A percentile compares a stretch with the other conserved stretches of the same genome.
phyloP scores from a whole-genome alignment of 495 filamentous ascomycete genomes.

The Trypethelium eluteriae region DNA sequence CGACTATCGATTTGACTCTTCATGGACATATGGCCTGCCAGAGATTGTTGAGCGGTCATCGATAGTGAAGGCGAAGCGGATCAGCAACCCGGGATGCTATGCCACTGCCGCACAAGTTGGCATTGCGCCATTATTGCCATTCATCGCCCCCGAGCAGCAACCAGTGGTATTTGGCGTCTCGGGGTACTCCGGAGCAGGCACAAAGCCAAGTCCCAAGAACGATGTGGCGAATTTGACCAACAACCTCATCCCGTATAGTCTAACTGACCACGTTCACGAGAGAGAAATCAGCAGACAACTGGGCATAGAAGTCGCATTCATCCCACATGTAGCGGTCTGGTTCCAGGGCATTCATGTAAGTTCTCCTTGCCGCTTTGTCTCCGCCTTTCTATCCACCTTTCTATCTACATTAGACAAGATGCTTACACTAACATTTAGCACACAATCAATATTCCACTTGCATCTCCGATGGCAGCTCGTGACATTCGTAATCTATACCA shows the following conservation, averaged over 20 bases:
- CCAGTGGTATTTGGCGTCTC: constrained; percentile 90
- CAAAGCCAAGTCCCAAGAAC: constrained; percentile 93
- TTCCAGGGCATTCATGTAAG: constrained; percentile 79
- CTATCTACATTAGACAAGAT: constrained; percentile 4
- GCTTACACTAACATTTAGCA: constrained; percentile 41
- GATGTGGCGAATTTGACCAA: constrained; percentile 77
- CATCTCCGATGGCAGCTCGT: constrained; percentile 72
- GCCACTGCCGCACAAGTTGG: constrained; percentile 93
- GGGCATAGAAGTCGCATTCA: constrained; percentile 70
- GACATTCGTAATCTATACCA: constrained; percentile 94
- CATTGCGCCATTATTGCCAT: constrained; percentile 72
- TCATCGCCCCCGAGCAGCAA: constrained; percentile 52
- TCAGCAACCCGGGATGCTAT: constrained; percentile 93
- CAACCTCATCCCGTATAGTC: constrained; percentile 86
- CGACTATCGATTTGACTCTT: constrained; percentile 84
- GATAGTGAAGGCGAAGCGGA: constrained; percentile 75
- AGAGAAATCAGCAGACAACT: constrained; percentile 77
- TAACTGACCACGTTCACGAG: constrained; percentile 97
- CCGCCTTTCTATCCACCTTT: constrained; percentile 22
- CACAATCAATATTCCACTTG: constrained; percentile 81
- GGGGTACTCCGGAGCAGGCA: constrained; percentile 93
- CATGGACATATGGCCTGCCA: constrained; percentile 93
- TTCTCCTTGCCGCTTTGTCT: background rate
- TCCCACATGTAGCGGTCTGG: constrained; percentile 93
- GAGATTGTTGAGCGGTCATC: constrained; percentile 72